phyloP scores from a whole-genome alignment of 2,329 filamentous ascomycete species.

The Aspergillus eucalypticola region DNA sequence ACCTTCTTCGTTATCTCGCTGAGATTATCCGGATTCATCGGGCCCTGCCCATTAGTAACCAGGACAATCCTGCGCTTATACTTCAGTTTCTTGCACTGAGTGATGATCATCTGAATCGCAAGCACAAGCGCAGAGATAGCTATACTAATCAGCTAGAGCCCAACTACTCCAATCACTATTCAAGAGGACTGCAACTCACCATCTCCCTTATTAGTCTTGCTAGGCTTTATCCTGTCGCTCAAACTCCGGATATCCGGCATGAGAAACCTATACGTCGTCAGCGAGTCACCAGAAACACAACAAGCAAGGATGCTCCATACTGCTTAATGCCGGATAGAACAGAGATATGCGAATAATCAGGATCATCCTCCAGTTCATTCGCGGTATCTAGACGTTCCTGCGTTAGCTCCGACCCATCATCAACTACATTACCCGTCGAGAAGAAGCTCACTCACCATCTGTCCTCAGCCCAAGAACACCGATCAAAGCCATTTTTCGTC shows the following conservation, averaged over 20 bases:
- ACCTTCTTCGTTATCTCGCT: conserved; percentile 71
- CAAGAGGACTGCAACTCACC: conserved; percentile 44
- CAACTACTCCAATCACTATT: neutral
- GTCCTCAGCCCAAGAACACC: conserved; percentile 85
- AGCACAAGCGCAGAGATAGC: conserved; percentile 81
- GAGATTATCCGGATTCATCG: conserved; percentile 71
- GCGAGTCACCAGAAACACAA: neutral
- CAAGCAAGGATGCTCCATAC: conserved; percentile 51
- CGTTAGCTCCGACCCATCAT: conserved; percentile 4
- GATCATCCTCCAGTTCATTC: conserved; percentile 66
- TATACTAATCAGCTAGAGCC: conserved; percentile 23
- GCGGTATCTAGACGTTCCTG: conserved; percentile 54
- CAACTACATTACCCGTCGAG: neutral
- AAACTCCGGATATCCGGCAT: conserved; percentile 71
- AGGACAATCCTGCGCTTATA: conserved; percentile 78
- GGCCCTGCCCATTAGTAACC: conserved; percentile 76
- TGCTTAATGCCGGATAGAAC: conserved; percentile 67
- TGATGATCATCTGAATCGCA: conserved; percentile 81
- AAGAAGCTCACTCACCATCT: conserved; percentile 51
- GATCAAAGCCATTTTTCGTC: conserved; percentile 70
- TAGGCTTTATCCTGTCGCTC: conserved; percentile 65
- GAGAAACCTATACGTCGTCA: conserved; percentile 47
- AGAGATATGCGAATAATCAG: conserved; percentile 78
- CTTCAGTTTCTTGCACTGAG: conserved; percentile 78
- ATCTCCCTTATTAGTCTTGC: conserved; percentile 70